These are phyloP conservation scores for Globisporangium alternatum DNA, from an alignment of 352 stramenopile genomes.

Conservation along the genomic window DNA sequence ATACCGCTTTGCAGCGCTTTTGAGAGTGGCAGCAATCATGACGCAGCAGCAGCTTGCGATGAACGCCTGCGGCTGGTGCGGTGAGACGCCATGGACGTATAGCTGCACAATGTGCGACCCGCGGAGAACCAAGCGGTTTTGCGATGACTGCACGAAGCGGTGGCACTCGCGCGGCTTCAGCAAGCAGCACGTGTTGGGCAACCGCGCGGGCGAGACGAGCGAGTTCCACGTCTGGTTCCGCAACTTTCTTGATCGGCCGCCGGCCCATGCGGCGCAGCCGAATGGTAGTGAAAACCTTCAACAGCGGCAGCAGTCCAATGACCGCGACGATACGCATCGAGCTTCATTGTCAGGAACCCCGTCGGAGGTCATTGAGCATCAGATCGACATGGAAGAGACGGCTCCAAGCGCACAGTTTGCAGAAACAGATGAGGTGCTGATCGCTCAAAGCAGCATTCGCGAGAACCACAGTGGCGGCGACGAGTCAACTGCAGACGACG, in stretches of 20 bases:
- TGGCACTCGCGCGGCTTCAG: constrained; percentile 43
- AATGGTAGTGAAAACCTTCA: background rate
- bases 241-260: background rate
- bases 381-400: background rate
- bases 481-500: background rate
- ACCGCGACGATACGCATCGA: background rate
- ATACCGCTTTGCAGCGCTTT: background rate
- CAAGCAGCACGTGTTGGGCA: constrained; percentile 26
- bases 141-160: constrained; percentile 24
- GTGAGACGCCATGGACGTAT: constrained; percentile 30
- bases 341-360: background rate
- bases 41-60: constrained; percentile 5
- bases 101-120: constrained; percentile 34
- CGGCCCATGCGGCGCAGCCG: background rate
- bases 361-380: background rate
- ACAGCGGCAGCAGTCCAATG: constrained; percentile 2
- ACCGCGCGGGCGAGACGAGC: constrained; percentile 20
- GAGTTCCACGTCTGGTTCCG: constrained; percentile 21
- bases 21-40: background rate
- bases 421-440: background rate
- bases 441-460: background rate
- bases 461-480: background rate
- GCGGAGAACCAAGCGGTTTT: constrained; percentile 26
- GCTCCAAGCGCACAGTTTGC: background rate
- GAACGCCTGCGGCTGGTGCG: constrained; percentile 33